Conservation (phyloP, 2,329 filamentous ascomycete genomes). For the Furcasterigmium sp. region DNA sequence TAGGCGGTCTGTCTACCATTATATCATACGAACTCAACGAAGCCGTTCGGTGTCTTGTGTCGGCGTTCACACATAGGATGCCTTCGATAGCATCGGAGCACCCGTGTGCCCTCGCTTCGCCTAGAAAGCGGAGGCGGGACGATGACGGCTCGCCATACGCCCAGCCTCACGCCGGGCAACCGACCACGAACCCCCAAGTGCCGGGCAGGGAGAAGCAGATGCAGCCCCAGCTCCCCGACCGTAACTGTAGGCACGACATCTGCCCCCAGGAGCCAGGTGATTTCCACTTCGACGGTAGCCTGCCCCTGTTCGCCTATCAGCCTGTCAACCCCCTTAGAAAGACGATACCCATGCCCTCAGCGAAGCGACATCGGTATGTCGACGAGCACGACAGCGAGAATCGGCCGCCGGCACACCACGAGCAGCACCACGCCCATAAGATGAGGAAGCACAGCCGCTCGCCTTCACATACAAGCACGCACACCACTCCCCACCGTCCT, state of each 20-base stretch:
- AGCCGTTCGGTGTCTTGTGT: neutral
- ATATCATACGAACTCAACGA: neutral
- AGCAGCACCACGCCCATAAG: neutral
- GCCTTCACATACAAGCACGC: neutral
- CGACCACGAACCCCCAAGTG: neutral
- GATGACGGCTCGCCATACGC: slow-evolving; percentile 7
- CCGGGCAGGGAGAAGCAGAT: neutral
- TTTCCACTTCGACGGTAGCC: neutral
- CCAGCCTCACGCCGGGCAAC: neutral
- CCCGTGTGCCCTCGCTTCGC: slow-evolving; percentile 8
- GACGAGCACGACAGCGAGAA: slow-evolving; percentile 1
- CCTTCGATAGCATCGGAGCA: slow-evolving; percentile 13
- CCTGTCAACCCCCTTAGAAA: slow-evolving; percentile 1
- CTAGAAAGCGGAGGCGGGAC: slow-evolving; percentile 13
- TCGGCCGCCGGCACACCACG: neutral
- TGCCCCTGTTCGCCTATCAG: neutral
- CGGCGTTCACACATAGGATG: slow-evolving; percentile 1
- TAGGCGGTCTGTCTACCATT: no score
- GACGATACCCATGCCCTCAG: slow-evolving; percentile 1
- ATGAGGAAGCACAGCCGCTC: slow-evolving; percentile 6
- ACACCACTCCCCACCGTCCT: slow-evolving; percentile 3
- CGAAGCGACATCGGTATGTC: neutral
- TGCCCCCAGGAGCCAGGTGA: neutral
- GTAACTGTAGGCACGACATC: neutral
- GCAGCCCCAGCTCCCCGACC: neutral